Percentiles rank a stretch among this genome's conserved stretches.
These are phyloP conservation scores for Musa balbisiana DNA, from an alignment of 202 grass and related monocot genomes.

Conservation along the genomic window DNA sequence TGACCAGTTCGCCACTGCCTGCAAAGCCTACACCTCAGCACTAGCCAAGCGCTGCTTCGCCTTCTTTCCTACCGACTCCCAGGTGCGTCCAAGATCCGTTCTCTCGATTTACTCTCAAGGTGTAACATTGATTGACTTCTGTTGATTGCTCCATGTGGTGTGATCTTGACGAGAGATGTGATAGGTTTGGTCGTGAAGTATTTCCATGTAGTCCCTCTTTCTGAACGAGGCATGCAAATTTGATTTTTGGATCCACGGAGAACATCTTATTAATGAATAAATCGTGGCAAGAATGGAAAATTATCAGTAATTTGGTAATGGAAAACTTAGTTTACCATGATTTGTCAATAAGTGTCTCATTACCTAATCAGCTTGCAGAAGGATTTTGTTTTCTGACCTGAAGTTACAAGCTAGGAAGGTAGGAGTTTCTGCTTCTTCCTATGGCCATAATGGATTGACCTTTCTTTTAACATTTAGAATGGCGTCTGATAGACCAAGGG, in stretches of 20 bases:
- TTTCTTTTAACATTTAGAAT: neutral
- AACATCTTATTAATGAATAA: neutral
- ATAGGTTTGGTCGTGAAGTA: neutral
- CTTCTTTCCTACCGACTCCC: constrained; percentile 79
- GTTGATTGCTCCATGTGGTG: too few species aligned
- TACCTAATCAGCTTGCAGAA: neutral
- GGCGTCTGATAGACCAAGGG: too few species aligned
- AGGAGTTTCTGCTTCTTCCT: neutral
- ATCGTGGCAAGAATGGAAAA: neutral
- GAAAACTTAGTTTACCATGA: neutral
- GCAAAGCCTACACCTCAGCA: constrained; percentile 49
- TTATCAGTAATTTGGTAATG: neutral
- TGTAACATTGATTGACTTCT: too few species aligned
- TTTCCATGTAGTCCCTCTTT: neutral
- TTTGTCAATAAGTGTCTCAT: neutral
- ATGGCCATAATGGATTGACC: neutral
- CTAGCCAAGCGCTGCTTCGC: constrained; percentile 81
- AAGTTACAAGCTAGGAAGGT: neutral
- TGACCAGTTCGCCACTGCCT: constrained; percentile 50
- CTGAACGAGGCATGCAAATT: neutral
- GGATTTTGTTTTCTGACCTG: neutral
- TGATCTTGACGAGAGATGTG: too few species aligned
- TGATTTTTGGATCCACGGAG: neutral
- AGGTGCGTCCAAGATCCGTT: constrained; percentile 33
- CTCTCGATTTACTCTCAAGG: neutral